Conservation (phyloP, 1,139 yeast species). For the Zygotorulaspora mrakii region DNA sequence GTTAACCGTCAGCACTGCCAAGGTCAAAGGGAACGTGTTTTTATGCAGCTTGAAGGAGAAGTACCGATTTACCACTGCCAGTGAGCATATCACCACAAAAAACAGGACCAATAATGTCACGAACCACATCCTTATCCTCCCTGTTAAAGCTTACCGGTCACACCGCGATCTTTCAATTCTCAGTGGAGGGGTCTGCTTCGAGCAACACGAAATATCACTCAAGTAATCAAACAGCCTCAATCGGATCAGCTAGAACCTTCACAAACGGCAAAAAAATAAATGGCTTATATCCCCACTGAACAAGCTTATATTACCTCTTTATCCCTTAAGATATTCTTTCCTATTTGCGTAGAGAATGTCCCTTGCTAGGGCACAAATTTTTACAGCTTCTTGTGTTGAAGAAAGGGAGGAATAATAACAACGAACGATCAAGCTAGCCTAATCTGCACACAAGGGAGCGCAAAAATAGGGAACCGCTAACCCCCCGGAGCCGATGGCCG, state of each 20-base stretch:
- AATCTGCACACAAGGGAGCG: no score
- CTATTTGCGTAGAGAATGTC: not conserved
- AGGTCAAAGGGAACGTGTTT: conserved; percentile 25
- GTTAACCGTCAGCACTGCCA: conserved; percentile 24
- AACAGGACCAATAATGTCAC: conserved; percentile 12
- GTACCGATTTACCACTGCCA: conserved; percentile 27
- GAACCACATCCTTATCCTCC: conserved; percentile 12
- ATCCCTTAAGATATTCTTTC: not conserved
- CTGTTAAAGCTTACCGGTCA: not conserved
- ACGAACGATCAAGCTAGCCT: not conserved
- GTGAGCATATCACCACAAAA: conserved; percentile 17
- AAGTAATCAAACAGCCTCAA: not conserved
- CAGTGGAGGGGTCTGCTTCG: not conserved
- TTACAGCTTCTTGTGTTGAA: conserved; percentile 1
- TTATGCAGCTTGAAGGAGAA: conserved; percentile 31
- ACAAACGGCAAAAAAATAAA: not conserved
- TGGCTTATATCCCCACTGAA: not conserved
- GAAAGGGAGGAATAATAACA: not conserved
- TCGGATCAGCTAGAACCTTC: not conserved
- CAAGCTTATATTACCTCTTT: not conserved
- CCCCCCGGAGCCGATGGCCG: no score
- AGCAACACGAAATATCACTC: conserved; percentile 2
- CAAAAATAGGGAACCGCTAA: no score
- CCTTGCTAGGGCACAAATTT: conserved; percentile 3
- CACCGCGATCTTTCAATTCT: no score